A percentile compares a stretch with the other conserved stretches of the same genome.
These are phyloP conservation scores for Lentinula sp. DNA, from an alignment of 768 basidiomycete genomes.

Conservation along the genomic window DNA sequence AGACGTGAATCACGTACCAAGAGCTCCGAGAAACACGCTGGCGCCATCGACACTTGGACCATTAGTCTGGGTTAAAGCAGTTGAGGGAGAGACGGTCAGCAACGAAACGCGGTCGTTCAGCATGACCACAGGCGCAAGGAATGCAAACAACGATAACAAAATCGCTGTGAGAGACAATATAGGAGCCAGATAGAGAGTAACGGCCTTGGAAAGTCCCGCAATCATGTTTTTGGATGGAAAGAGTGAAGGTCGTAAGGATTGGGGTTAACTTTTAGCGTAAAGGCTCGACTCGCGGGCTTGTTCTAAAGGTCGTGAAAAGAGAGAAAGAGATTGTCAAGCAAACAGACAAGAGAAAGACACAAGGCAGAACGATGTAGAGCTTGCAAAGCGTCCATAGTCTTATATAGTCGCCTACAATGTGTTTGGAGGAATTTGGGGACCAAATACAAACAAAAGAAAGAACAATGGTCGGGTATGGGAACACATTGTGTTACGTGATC, in stretches of 20 bases:
- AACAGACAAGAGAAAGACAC: conserved; percentile 1
- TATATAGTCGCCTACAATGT: background rate
- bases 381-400: background rate
- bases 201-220: conserved; percentile 59
- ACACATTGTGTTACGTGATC: conserved; percentile 3
- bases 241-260: conserved; percentile 9
- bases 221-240: conserved; percentile 47
- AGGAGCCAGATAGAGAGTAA: conserved; percentile 64
- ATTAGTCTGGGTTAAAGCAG: conserved; percentile 26
- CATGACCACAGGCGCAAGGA: conserved; percentile 58
- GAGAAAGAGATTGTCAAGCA: conserved; percentile 10
- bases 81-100: conserved; percentile 56
- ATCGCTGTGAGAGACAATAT: conserved; percentile 59
- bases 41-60: conserved; percentile 52
- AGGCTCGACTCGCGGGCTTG: conserved; percentile 23
- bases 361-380: background rate
- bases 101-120: conserved; percentile 60
- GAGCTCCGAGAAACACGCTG: conserved; percentile 55
- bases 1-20: conserved; percentile 38
- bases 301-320: conserved; percentile 8
- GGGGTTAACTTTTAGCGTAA: conserved; percentile 1
- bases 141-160: conserved; percentile 60
- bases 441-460: conserved; percentile 1
- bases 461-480: conserved; percentile 2
- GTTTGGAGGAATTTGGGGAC: background rate